phyloP scores from a whole-genome alignment of 176 grass and related monocot species.

The Guadua angustifolia region DNA sequence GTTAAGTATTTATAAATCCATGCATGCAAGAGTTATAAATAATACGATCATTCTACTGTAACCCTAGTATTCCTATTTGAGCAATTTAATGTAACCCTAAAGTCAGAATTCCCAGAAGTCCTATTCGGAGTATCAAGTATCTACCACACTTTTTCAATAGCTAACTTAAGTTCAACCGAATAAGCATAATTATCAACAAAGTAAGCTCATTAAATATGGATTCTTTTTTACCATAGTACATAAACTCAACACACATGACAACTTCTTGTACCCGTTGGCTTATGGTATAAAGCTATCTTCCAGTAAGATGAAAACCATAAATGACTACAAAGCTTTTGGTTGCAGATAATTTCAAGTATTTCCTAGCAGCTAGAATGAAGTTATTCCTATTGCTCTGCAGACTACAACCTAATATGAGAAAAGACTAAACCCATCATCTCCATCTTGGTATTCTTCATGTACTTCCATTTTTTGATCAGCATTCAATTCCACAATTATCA shows the following conservation, averaged over 20 bases:
- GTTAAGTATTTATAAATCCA: not conserved
- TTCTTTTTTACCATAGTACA: slow-evolving; percentile 58
- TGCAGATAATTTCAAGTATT: slow-evolving; percentile 48
- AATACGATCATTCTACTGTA: not conserved
- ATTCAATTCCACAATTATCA: slow-evolving; percentile 62
- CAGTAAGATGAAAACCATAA: slow-evolving; percentile 50
- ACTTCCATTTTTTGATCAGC: slow-evolving; percentile 57
- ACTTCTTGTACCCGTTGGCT: slow-evolving; percentile 58
- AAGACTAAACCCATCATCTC: slow-evolving; percentile 65
- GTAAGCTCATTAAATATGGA: slow-evolving; percentile 55
- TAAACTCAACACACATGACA: slow-evolving; percentile 60
- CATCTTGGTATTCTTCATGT: slow-evolving; percentile 56
- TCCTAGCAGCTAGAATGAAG: slow-evolving; percentile 54
- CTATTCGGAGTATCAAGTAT: slow-evolving; percentile 2
- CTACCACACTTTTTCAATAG: slow-evolving; percentile 38
- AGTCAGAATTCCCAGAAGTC: not conserved
- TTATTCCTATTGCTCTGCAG: slow-evolving; percentile 44
- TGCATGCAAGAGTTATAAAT: not conserved
- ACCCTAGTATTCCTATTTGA: slow-evolving; percentile 28
- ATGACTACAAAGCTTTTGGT: slow-evolving; percentile 49
- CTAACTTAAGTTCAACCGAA: slow-evolving; percentile 29
- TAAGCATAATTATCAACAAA: slow-evolving; percentile 45
- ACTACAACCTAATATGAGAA: slow-evolving; percentile 53
- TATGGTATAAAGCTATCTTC: slow-evolving; percentile 60
- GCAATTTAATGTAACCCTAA: slow-evolving; percentile 34